Conservation (phyloP, 495 filamentous ascomycete genomes). For the Pseudotulostoma volvatum region DNA sequence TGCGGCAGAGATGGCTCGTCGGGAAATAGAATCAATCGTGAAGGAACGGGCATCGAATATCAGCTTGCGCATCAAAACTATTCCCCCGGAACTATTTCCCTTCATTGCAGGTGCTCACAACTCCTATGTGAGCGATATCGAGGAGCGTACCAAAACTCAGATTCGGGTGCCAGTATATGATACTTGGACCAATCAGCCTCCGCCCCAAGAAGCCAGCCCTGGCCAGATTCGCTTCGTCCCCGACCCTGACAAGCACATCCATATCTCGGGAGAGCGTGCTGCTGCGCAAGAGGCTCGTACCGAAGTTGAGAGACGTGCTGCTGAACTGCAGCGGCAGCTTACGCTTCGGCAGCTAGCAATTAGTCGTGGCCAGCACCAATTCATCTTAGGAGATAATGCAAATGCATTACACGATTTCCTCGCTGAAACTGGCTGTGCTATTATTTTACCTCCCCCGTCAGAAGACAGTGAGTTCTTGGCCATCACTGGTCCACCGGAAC, state of each 20-base stretch:
- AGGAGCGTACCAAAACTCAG: constrained; percentile 53
- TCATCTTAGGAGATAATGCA: constrained; percentile 71
- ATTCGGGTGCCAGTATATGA: constrained; percentile 68
- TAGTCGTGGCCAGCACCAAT: constrained; percentile 68
- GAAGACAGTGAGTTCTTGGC: constrained; percentile 68
- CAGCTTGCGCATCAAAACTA: constrained; percentile 55
- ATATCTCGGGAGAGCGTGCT: constrained; percentile 68
- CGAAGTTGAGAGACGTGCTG: constrained; percentile 59
- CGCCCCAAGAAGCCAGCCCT: constrained; percentile 44
- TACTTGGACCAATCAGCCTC: constrained; percentile 51
- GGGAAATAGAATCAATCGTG: constrained; percentile 69
- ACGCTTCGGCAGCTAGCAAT: constrained; percentile 57
- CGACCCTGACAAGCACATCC: constrained; percentile 51
- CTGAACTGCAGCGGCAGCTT: constrained; percentile 52
- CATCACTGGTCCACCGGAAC: constrained; percentile 61
- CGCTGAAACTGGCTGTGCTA: constrained; percentile 73
- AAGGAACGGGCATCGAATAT: constrained; percentile 71
- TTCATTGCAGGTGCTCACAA: constrained; percentile 82
- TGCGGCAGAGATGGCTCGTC: constrained; percentile 60
- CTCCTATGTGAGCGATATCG: constrained; percentile 44
- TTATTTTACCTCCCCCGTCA: constrained; percentile 55
- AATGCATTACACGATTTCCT: constrained; percentile 71
- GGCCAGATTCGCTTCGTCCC: constrained; percentile 55
- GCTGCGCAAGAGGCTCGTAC: constrained; percentile 65
- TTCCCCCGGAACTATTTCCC: constrained; percentile 86